Evolutionary conservation across 2,329 filamentous ascomycete species (phyloP).

Genomic region (Beauveria australis): DNA sequence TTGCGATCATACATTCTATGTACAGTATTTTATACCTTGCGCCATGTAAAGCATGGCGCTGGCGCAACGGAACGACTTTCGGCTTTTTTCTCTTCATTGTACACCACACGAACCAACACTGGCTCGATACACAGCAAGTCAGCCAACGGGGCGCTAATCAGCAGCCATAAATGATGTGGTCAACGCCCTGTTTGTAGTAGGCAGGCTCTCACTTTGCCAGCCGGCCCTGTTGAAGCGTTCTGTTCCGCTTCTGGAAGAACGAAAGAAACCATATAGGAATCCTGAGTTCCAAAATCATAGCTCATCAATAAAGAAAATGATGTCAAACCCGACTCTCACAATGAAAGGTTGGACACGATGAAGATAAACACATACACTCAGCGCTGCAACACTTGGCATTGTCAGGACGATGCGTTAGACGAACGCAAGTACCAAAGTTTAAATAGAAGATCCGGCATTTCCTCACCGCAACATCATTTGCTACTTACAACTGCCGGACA

Average conservation of each 20-base stretch:
- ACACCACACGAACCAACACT: background rate
- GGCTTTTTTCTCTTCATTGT: background rate
- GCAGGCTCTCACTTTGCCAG: background rate
- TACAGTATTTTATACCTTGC: slow-evolving; percentile 9
- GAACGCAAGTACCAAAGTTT: background rate
- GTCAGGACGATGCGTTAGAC: background rate
- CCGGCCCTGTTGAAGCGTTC: background rate
- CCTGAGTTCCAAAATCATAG: background rate
- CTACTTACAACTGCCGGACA: slow-evolving; percentile 3
- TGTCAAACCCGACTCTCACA: background rate
- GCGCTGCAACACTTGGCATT: background rate
- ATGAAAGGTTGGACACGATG: background rate
- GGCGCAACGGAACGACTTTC: background rate
- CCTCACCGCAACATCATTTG: background rate
- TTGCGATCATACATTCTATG: slow-evolving; percentile 1
- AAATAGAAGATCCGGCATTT: background rate
- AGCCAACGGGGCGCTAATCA: background rate
- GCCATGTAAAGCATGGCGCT: background rate
- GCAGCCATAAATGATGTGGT: background rate
- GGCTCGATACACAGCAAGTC: background rate
- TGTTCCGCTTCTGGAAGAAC: background rate
- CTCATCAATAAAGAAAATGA: slow-evolving; percentile 1
- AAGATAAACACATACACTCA: background rate
- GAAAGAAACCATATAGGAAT: background rate
- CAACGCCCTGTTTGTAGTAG: background rate